Evolutionary conservation across 2,329 filamentous ascomycete genomes (phyloP).

Genomic region (Cladophialophora exuberans): DNA sequence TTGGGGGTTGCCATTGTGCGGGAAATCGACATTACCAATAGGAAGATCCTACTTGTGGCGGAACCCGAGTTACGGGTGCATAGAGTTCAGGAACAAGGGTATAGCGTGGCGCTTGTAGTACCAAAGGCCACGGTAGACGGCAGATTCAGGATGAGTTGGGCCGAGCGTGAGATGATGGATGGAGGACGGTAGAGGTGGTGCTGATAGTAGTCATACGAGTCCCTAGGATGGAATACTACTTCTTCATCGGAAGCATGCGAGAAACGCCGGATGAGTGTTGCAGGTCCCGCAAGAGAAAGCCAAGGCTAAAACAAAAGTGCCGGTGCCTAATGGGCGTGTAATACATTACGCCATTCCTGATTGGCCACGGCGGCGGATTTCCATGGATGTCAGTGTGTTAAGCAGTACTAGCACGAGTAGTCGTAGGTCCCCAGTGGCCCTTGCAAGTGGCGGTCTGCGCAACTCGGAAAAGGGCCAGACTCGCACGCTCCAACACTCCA

Average conservation of each 20-base stretch:
- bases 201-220: too few relatives aligned
- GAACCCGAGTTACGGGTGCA: conserved; percentile 9
- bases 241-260: conserved; percentile 2
- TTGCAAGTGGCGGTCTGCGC: conserved; percentile 26
- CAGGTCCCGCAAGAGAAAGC: too few relatives aligned
- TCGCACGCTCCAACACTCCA: too few relatives aligned
- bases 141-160: conserved; percentile 24
- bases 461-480: conserved; percentile 8
- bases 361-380: conserved; percentile 15
- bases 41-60: conserved; percentile 17
- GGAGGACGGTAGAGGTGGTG: neutral
- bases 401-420: too few relatives aligned
- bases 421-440: too few relatives aligned
- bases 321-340: neutral
- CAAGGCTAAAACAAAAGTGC: too few relatives aligned
- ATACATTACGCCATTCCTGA: conserved; percentile 15
- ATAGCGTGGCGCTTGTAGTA: conserved; percentile 23
- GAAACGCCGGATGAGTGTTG: neutral
- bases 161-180: conserved; percentile 18
- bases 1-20: conserved; percentile 25
- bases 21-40: conserved; percentile 19
- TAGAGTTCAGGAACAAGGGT: conserved; percentile 9
- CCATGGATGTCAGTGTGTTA: too few relatives aligned
- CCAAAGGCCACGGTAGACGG: conserved; percentile 27
- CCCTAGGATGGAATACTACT: neutral